phyloP scores from a whole-genome alignment of 306 rosid genomes.

The Corylus heterophylla region DNA sequence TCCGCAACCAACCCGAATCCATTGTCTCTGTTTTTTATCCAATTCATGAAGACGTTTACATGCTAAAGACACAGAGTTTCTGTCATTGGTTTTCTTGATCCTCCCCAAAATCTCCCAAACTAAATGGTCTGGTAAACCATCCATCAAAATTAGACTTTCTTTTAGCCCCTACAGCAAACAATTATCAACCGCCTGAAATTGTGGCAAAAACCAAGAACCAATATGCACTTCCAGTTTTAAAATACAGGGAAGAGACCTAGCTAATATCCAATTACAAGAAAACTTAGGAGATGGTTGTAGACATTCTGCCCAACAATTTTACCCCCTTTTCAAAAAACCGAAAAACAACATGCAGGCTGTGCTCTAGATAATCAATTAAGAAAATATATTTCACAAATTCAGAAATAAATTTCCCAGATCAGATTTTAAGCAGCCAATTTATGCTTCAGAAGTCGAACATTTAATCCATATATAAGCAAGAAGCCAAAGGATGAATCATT shows the following conservation, averaged over 20 bases:
- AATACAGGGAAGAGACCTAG: not conserved
- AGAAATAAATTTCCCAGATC: not conserved
- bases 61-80: slow-evolving; percentile 58
- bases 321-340: not conserved
- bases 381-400: not conserved
- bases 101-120: slow-evolving; percentile 80
- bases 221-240: not conserved
- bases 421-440: not conserved
- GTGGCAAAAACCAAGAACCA: not conserved
- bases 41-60: slow-evolving; percentile 55
- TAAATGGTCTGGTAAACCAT: slow-evolving; percentile 71
- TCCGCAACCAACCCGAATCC: slow-evolving; percentile 78
- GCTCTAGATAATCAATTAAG: not conserved
- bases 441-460: not conserved
- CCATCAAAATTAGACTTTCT: slow-evolving; percentile 43
- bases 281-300: not conserved
- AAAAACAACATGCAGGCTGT: not conserved
- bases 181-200: slow-evolving; percentile 21
- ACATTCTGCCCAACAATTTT: not conserved
- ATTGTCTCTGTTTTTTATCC: slow-evolving; percentile 70
- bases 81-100: slow-evolving; percentile 56
- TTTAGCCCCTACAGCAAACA: not conserved
- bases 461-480: not conserved
- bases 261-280: not conserved
- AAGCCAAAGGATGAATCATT: not conserved